A percentile compares a stretch with the other conserved stretches of the same genome.
These are phyloP conservation scores for Tylopilus vinaceipallidus DNA, from an alignment of 768 basidiomycete species.

Conservation along the genomic window DNA sequence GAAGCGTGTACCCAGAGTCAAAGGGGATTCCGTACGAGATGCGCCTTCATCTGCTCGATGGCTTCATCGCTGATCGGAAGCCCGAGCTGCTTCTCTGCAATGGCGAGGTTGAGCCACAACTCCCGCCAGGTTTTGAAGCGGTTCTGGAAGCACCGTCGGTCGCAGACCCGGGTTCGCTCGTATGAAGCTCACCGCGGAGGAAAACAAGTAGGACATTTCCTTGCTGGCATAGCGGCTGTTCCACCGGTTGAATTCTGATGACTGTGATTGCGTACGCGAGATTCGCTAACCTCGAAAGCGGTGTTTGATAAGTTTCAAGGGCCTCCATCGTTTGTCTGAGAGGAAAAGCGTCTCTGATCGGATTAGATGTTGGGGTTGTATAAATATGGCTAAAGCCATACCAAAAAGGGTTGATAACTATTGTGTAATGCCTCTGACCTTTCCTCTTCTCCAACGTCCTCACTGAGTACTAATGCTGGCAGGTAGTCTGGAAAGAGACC, in stretches of 20 bases:
- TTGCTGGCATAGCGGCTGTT: slow-evolving; percentile 96
- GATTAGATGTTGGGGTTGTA: slow-evolving; percentile 6
- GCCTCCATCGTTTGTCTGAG: slow-evolving; percentile 46
- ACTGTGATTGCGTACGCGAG: not conserved
- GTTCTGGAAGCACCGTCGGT: slow-evolving; percentile 50
- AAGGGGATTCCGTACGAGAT: slow-evolving; percentile 54
- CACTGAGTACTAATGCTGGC: no score
- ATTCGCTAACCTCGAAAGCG: slow-evolving; percentile 65
- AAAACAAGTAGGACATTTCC: slow-evolving; percentile 97
- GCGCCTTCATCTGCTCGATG: slow-evolving; percentile 90
- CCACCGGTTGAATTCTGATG: slow-evolving; percentile 1
- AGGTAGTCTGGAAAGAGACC: no score
- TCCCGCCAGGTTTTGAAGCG: slow-evolving; percentile 94
- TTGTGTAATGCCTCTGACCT: not conserved
- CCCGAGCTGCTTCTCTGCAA: slow-evolving; percentile 94
- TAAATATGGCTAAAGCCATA: no score
- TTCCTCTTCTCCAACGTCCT: no score
- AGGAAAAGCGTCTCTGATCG: no score
- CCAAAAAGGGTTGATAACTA: not conserved
- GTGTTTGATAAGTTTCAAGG: slow-evolving; percentile 76
- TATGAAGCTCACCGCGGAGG: slow-evolving; percentile 66
- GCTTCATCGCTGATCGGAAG: slow-evolving; percentile 87
- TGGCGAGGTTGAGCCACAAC: slow-evolving; percentile 94
- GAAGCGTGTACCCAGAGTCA: not conserved
- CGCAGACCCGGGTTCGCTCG: not conserved